Evolutionary conservation across 495 filamentous ascomycete genomes (phyloP).

Genomic region (Aspergillus asperescens): DNA sequence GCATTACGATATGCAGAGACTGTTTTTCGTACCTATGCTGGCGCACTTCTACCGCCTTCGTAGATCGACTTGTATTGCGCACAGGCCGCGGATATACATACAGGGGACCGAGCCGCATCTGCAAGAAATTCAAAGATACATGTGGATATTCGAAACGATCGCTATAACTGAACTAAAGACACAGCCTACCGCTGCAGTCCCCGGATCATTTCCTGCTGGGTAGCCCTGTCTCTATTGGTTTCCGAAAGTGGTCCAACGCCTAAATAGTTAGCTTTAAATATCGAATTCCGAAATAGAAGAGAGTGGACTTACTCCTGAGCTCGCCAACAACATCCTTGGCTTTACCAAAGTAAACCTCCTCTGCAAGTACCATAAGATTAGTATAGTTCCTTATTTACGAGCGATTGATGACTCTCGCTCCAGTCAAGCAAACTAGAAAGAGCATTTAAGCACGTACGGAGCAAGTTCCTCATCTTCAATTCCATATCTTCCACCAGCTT

Average conservation of each 20-base stretch:
- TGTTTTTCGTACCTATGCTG: not conserved
- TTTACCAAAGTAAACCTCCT: constrained; percentile 99
- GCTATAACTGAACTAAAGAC: not conserved
- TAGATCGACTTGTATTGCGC: not conserved
- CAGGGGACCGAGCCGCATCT: not conserved
- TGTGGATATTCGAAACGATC: not conserved
- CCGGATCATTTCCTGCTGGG: constrained; percentile 84
- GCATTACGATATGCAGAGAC: not conserved
- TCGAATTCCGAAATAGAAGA: not conserved
- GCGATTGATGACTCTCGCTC: not conserved
- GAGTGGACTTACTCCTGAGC: constrained; percentile 65
- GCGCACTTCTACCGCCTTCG: not conserved
- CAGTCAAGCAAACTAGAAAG: not conserved
- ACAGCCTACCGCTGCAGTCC: constrained; percentile 38
- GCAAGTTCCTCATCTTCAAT: constrained; percentile 95
- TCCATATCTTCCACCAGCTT: constrained; percentile 98
- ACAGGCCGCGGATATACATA: not conserved
- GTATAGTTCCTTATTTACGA: not conserved
- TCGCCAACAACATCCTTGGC: constrained; percentile 99
- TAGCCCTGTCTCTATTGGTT: constrained; percentile 75
- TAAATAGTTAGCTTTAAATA: constrained; percentile 19
- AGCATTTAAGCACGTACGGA: constrained; percentile 50
- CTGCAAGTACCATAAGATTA: constrained; percentile 27
- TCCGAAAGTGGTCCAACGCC: constrained; percentile 77
- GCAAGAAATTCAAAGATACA: not conserved